Conservation (phyloP, 1,284 basidiomycete genomes). For the Melampsora larici-populina region DNA sequence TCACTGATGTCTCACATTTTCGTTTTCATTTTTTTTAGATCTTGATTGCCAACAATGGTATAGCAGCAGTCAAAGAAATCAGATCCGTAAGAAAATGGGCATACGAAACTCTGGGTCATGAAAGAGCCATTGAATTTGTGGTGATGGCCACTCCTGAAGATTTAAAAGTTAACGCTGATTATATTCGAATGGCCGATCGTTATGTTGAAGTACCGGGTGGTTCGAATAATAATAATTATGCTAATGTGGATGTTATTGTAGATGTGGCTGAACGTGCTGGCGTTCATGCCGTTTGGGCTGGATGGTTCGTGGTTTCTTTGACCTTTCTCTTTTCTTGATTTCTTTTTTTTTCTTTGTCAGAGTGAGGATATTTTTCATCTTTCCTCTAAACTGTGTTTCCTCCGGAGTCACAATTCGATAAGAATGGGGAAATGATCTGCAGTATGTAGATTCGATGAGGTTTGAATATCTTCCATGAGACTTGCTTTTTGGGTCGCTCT, state of each 20-base stretch:
- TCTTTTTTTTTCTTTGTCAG: neutral
- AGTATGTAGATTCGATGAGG: too few species aligned
- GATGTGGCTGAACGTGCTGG: conserved; percentile 95
- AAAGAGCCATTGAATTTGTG: conserved; percentile 94
- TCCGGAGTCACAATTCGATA: too few species aligned
- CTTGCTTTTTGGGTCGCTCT: too few species aligned
- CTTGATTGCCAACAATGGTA: conserved; percentile 96
- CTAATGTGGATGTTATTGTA: conserved; percentile 98
- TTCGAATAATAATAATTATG: conserved; percentile 99
- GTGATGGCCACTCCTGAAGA: conserved; percentile 99
- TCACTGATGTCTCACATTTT: neutral
- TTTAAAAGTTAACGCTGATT: conserved; percentile 97
- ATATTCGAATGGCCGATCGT: conserved; percentile 99
- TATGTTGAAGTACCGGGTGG: conserved; percentile 99
- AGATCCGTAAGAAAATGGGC: conserved; percentile 99
- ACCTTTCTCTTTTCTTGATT: too few species aligned
- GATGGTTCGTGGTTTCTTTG: conserved; percentile 66
- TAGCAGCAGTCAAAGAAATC: conserved; percentile 98
- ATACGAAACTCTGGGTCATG: conserved; percentile 97
- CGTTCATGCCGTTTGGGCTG: conserved; percentile 99
- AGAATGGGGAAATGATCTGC: too few species aligned
- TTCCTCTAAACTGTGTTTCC: too few species aligned
- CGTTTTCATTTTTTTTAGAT: conserved; percentile 60
- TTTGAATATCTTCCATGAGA: too few species aligned
- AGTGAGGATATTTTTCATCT: neutral